These are phyloP conservation scores for Carex sylvatica DNA, from an alignment of 202 grass and related monocot genomes.

Conservation along the genomic window DNA sequence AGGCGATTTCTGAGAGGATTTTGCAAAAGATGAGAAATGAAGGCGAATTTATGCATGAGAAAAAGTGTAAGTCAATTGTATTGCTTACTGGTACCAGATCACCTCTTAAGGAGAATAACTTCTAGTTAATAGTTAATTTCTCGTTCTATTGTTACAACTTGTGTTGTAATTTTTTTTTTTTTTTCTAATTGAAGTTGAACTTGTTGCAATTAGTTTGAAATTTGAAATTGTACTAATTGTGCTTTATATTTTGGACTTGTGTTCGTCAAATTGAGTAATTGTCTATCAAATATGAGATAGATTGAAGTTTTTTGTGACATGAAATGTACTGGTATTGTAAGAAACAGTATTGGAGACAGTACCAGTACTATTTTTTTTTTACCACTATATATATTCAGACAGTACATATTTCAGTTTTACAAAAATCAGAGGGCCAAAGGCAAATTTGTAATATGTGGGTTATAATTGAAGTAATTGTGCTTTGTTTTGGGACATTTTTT, in stretches of 20 bases:
- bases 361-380: no score
- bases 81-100: not conserved
- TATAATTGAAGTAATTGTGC: no score
- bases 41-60: conserved; percentile 2
- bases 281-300: no score
- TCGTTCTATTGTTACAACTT: not conserved
- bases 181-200: not conserved
- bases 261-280: no score
- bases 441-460: no score
- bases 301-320: no score
- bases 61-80: conserved; percentile 1
- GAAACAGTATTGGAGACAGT: no score
- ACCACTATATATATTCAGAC: no score
- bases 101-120: conserved; percentile 29
- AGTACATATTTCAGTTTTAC: no score
- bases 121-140: conserved; percentile 1
- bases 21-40: conserved; percentile 50
- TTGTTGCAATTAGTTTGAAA: not conserved
- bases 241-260: not conserved
- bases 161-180: not conserved
- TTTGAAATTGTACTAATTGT: not conserved
- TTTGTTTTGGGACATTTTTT: not conserved
- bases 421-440: no score
- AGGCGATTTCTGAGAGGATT: conserved; percentile 45
- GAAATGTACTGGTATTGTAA: no score